Base-by-base conservation (phyloP, 2,329 filamentous ascomycete species). In the Emergomyces orientalis region DNA sequence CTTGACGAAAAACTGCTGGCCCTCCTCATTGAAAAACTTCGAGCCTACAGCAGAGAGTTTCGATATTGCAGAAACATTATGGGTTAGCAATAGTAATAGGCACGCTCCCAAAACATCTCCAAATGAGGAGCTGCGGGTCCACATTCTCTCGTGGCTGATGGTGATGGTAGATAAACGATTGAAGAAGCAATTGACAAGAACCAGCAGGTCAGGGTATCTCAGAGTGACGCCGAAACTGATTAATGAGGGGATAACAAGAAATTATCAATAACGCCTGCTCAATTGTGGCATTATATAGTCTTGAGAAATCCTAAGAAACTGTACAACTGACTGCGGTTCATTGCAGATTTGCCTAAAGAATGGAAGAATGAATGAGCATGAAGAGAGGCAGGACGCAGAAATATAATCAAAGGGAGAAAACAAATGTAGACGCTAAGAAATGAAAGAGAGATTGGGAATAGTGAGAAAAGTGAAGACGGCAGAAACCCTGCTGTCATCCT, bases 21-120 rank as follows among this genome's bases (percentile, higher is more conserved):
- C 90, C 73, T 92, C 85, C 70, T 84, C 85, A 68, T 86, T 86
- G 79, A 95, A 96, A 80, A 96, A 91, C 77, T 95, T 96, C 78
- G 87, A 86, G 59, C 90, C 90, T 61, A 87, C 84, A 51, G 77
- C 76, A n/a, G 79, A 78, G 65, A 87, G 83, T 62, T 82, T 82
- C 43, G 82, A 77, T 57, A 86, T 77, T 37, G 82, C 79, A 51
- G 66, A 65, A 57, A 70, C 71, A 14, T 69, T 63, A 70, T 69
- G 64, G 41, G 65, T 66, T 57, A 74, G 64, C 61, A 68, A 66
- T 37, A 69, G 68, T 60, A 74, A 61, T 62, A 74, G 65, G 65
- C 71, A 64, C 30, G 67, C 66, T 45, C 63, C 62, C 13, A 66
- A 60, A 52, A 56, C 45, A 19, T 55, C 25, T 32, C 39, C 52